These are phyloP conservation scores for Jackrogersella multiformis DNA, from an alignment of 495 filamentous ascomycete species.

Conservation along the genomic window DNA sequence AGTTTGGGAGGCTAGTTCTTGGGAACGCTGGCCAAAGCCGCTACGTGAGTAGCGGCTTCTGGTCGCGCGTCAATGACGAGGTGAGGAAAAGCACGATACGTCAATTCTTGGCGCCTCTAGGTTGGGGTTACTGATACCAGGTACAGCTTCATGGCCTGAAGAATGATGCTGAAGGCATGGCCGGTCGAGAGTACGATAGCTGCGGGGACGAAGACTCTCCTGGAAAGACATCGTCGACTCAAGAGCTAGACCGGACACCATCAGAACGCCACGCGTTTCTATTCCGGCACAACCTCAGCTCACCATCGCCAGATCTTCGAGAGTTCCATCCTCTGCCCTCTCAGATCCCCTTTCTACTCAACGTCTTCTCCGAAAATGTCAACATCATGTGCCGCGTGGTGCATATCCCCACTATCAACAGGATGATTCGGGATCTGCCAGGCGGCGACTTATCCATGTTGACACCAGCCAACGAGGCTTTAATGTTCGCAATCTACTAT, in stretches of 20 bases:
- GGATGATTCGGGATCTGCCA: slow-evolving; percentile 55
- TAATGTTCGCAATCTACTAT: slow-evolving; percentile 70
- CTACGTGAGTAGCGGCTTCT: slow-evolving; percentile 64
- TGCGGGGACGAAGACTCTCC: slow-evolving; percentile 54
- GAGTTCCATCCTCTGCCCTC: slow-evolving; percentile 62
- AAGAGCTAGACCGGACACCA: slow-evolving; percentile 54
- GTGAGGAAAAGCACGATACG: slow-evolving; percentile 43
- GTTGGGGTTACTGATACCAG: slow-evolving; percentile 28
- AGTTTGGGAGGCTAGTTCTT: slow-evolving; percentile 57
- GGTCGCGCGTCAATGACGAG: slow-evolving; percentile 64
- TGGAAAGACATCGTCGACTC: slow-evolving; percentile 46
- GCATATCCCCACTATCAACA: slow-evolving; percentile 62
- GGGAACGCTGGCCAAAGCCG: slow-evolving; percentile 53
- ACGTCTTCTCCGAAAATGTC: slow-evolving; percentile 63
- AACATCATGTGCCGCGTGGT: slow-evolving; percentile 59
- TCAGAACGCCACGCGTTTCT: slow-evolving; percentile 65
- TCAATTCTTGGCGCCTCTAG: slow-evolving; percentile 7
- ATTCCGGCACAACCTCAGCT: slow-evolving; percentile 57
- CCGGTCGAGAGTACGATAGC: slow-evolving; percentile 46
- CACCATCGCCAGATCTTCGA: slow-evolving; percentile 46
- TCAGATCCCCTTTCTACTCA: slow-evolving; percentile 61
- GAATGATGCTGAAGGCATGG: slow-evolving; percentile 48
- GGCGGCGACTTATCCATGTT: slow-evolving; percentile 46
- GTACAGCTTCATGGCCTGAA: slow-evolving; percentile 56
- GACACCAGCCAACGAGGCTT: slow-evolving; percentile 60